Percentiles rank a stretch among this genome's conserved stretches.
Conservation (phyloP, 805 yeast genomes). For the Myxozyma neotropica region DNA sequence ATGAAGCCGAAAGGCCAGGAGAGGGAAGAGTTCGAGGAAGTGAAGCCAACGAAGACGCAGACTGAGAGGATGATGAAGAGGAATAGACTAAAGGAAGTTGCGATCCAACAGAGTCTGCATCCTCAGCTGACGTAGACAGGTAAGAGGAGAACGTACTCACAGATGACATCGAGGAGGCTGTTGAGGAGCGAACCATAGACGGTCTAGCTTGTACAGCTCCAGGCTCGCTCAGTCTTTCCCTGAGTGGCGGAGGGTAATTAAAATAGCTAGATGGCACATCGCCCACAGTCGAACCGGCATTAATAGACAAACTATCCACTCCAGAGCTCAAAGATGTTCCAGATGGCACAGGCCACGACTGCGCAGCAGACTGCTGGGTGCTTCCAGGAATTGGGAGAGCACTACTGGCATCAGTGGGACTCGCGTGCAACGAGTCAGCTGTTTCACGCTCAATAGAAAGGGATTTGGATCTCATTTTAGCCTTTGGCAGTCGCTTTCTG, state of each 20-base stretch:
- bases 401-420: neutral
- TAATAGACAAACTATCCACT: neutral
- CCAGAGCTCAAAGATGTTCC: neutral
- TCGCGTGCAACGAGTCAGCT: neutral
- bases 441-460: slow-evolving; percentile 18
- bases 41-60: neutral
- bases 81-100: neutral
- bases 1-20: slow-evolving; percentile 7
- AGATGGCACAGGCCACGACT: neutral
- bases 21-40: slow-evolving; percentile 11
- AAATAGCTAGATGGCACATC: neutral
- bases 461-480: slow-evolving; percentile 30
- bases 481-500: slow-evolving; percentile 64
- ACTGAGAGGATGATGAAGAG: slow-evolving; percentile 5
- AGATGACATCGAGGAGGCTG: slow-evolving; percentile 4
- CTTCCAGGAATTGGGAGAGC: neutral
- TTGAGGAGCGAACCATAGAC: neutral
- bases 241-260: neutral
- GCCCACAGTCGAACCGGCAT: neutral
- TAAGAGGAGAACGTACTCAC: slow-evolving; percentile 8
- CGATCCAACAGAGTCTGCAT: neutral
- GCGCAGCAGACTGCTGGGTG: neutral
- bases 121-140: neutral
- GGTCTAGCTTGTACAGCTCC: slow-evolving; percentile 1
- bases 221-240: neutral